Evolutionary conservation across 2,329 filamentous ascomycete species (phyloP).

Genomic region (Ascosphaera pollenicola): DNA sequence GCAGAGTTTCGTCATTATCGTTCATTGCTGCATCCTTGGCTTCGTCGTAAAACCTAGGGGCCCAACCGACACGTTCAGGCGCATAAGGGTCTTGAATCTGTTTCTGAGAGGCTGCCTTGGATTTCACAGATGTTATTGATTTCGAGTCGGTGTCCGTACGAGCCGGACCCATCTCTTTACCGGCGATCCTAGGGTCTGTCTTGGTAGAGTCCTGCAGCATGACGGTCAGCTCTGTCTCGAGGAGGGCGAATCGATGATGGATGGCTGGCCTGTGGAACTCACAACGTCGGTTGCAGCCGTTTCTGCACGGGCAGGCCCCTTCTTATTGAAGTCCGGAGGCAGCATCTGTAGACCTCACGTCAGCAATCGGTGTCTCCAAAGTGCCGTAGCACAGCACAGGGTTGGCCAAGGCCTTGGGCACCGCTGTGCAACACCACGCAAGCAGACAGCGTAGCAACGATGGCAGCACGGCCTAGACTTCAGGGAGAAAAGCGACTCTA

Average conservation of each 20-base stretch:
- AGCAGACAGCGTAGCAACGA: background rate
- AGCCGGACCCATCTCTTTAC: constrained; percentile 54
- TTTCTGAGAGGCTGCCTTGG: constrained; percentile 31
- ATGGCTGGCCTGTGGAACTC: constrained; percentile 30
- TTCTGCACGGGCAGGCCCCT: too few species aligned
- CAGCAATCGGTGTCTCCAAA: constrained; percentile 17
- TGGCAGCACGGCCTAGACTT: constrained; percentile 1
- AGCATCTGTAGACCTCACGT: too few species aligned
- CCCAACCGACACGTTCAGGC: constrained; percentile 57
- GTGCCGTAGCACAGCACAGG: background rate
- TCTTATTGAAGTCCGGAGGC: too few species aligned
- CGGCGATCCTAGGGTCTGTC: constrained; percentile 42
- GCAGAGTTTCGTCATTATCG: constrained; percentile 38
- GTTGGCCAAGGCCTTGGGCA: too few species aligned
- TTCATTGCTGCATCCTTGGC: constrained; percentile 30
- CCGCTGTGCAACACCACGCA: too few species aligned
- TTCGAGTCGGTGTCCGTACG: constrained; percentile 39
- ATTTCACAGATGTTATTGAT: constrained; percentile 24
- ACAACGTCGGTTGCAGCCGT: too few species aligned
- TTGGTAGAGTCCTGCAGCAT: constrained; percentile 1
- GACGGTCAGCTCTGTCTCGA: constrained; percentile 10
- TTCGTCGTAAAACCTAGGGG: constrained; percentile 50
- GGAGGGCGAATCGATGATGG: too few species aligned
- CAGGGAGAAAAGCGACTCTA: background rate
- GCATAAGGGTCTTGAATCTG: constrained; percentile 26